phyloP scores from a whole-genome alignment of 1,284 basidiomycete genomes.

The Sporisorium iseilematis-ciliati region DNA sequence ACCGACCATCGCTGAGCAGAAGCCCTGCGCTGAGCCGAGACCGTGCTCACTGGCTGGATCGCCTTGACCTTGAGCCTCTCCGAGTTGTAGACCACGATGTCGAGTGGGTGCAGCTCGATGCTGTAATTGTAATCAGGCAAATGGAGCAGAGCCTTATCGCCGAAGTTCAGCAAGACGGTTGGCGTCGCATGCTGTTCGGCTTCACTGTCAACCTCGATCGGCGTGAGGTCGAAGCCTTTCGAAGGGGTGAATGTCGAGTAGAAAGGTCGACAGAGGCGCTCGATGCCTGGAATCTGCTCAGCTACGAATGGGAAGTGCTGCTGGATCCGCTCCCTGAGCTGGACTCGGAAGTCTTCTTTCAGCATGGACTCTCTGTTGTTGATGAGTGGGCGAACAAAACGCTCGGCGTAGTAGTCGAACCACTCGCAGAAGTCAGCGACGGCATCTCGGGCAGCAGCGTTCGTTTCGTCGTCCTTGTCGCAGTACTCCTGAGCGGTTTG shows the following conservation, averaged over 20 bases:
- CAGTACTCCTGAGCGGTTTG: constrained; percentile 5
- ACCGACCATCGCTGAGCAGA: constrained; percentile 2
- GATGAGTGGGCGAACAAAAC: neutral
- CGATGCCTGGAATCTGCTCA: constrained; percentile 1
- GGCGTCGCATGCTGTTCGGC: neutral
- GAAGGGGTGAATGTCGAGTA: constrained; percentile 8
- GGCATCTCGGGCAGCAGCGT: neutral
- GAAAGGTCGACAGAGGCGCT: neutral
- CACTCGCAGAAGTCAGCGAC: constrained; percentile 11
- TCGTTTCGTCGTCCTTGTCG: neutral
- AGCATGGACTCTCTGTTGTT: neutral
- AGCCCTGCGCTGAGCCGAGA: too few species aligned
- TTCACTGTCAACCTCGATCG: neutral
- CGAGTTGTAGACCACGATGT: constrained; percentile 2
- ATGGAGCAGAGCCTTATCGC: constrained; percentile 5
- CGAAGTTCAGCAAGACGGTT: constrained; percentile 12
- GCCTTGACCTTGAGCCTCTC: neutral
- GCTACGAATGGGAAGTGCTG: constrained; percentile 2
- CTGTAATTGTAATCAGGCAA: constrained; percentile 2
- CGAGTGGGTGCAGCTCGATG: constrained; percentile 15
- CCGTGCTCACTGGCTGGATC: neutral
- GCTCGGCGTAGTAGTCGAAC: neutral
- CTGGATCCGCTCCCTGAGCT: neutral
- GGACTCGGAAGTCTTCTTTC: neutral
- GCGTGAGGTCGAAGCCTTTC: neutral